Conservation (phyloP, 192 early-diverging fungal genomes). For the Spinellus fusiger region DNA sequence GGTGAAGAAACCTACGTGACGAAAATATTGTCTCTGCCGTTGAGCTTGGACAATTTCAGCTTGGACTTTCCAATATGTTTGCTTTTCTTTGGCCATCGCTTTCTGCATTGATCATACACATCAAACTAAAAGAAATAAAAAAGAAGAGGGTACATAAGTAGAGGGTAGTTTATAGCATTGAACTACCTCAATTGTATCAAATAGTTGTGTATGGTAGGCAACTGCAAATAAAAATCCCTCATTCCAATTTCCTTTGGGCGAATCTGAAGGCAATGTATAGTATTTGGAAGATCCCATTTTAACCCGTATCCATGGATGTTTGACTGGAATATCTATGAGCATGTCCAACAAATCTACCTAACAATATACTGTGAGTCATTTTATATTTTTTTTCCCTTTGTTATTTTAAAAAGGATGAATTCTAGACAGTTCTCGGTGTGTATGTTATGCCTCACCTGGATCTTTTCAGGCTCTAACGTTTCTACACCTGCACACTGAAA, state of each 20-base stretch:
- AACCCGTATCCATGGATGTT: constrained; percentile 15
- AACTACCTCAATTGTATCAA: constrained; percentile 55
- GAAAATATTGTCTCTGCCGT: constrained; percentile 23
- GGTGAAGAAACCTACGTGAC: constrained; percentile 17
- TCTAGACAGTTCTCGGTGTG: neutral
- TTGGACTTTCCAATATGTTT: constrained; percentile 31
- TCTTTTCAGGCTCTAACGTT: neutral
- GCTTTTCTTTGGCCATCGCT: constrained; percentile 7
- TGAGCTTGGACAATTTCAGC: constrained; percentile 18
- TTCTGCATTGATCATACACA: constrained; percentile 22
- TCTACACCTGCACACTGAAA: constrained; percentile 2
- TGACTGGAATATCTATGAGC: neutral
- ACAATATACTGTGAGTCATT: too few species aligned
- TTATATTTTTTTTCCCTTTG: neutral
- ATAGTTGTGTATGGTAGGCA: constrained; percentile 70
- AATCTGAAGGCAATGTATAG: constrained; percentile 33
- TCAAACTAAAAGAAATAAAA: constrained; percentile 20
- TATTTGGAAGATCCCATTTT: constrained; percentile 24
- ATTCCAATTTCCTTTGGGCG: constrained; percentile 60
- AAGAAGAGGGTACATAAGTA: neutral
- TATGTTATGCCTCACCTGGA: constrained; percentile 14
- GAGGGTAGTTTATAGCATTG: neutral
- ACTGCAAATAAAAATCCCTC: constrained; percentile 66
- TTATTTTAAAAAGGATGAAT: neutral
- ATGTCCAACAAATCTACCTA: constrained; percentile 29